These are phyloP conservation scores for Kodamaea sp. DNA, from an alignment of 1,139 yeast species.

Conservation along the genomic window DNA sequence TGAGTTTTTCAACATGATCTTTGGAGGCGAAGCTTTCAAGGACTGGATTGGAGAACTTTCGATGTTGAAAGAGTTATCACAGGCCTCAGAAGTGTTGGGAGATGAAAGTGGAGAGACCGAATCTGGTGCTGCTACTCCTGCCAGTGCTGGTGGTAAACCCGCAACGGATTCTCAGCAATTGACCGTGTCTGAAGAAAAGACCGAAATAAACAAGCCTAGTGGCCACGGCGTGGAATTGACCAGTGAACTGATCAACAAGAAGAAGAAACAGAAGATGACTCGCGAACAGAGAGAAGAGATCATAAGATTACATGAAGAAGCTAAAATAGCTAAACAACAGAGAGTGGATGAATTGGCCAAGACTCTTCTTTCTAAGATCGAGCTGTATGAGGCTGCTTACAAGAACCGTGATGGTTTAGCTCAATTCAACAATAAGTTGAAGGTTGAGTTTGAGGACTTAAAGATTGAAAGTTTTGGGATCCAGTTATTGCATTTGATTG, in stretches of 20 bases:
- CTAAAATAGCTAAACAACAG: constrained; percentile 52
- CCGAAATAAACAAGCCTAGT: constrained; percentile 4
- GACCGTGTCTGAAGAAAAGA: constrained; percentile 13
- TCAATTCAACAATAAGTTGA: constrained; percentile 41
- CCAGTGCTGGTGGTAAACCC: constrained; percentile 7
- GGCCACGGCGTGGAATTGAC: constrained; percentile 11
- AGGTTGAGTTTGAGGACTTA: constrained; percentile 61
- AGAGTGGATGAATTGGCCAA: constrained; percentile 55
- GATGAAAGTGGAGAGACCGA: constrained; percentile 16
- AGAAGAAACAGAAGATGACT: constrained; percentile 41
- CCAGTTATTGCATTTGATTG: constrained; percentile 54
- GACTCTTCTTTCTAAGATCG: constrained; percentile 47
- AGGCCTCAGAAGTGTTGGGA: constrained; percentile 54
- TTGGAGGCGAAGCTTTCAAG: constrained; percentile 85
- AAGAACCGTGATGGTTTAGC: constrained; percentile 34
- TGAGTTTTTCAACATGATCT: constrained; percentile 71
- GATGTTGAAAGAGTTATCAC: constrained; percentile 58
- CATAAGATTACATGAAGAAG: constrained; percentile 52
- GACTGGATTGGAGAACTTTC: constrained; percentile 80
- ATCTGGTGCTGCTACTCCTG: background rate
- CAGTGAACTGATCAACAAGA: constrained; percentile 19
- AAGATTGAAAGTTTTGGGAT: constrained; percentile 51
- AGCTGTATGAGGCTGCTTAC: constrained; percentile 32
- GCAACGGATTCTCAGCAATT: constrained; percentile 2
- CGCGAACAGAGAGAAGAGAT: constrained; percentile 59